A percentile compares a stretch with the other conserved stretches of the same genome.
Conservation (phyloP, 805 yeast genomes). For the Candida parachauliodes region DNA sequence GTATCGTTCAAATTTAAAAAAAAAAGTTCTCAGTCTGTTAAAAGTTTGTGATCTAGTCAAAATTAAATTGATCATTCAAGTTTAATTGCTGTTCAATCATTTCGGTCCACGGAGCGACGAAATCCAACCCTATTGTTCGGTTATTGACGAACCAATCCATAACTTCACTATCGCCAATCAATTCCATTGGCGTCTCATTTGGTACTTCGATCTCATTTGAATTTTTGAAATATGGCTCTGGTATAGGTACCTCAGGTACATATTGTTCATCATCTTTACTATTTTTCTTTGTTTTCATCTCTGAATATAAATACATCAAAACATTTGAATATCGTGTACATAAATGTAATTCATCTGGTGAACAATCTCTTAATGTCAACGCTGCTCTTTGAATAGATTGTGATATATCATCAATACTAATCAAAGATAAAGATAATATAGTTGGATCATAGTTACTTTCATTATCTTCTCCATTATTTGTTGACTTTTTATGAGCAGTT, state of each 20-base stretch:
- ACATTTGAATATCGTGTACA: slow-evolving; percentile 78
- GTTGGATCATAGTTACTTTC: slow-evolving; percentile 41
- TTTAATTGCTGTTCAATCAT: slow-evolving; percentile 66
- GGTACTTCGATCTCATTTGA: slow-evolving; percentile 8
- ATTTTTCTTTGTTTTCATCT: slow-evolving; percentile 52
- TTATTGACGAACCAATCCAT: slow-evolving; percentile 44
- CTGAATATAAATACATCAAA: slow-evolving; percentile 70
- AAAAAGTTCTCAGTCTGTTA: too few species aligned
- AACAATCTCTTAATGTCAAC: slow-evolving; percentile 67
- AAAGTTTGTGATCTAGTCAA: slow-evolving; percentile 15
- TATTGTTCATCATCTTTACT: slow-evolving; percentile 10
- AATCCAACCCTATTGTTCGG: slow-evolving; percentile 38
- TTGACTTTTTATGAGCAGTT: slow-evolving; percentile 40
- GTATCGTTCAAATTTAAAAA: not conserved
- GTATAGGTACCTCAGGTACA: not conserved
- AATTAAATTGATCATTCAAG: slow-evolving; percentile 29
- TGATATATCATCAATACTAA: slow-evolving; percentile 68
- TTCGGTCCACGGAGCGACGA: slow-evolving; percentile 75
- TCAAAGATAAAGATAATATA: slow-evolving; percentile 55
- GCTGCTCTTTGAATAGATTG: slow-evolving; percentile 70
- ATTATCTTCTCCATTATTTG: slow-evolving; percentile 13
- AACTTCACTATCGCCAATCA: slow-evolving; percentile 38
- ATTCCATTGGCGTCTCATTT: slow-evolving; percentile 17
- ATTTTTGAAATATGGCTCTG: not conserved
- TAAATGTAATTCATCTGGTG: slow-evolving; percentile 86